Conservation (phyloP, 2,329 filamentous ascomycete species). For the Paecilomyces formosus region DNA sequence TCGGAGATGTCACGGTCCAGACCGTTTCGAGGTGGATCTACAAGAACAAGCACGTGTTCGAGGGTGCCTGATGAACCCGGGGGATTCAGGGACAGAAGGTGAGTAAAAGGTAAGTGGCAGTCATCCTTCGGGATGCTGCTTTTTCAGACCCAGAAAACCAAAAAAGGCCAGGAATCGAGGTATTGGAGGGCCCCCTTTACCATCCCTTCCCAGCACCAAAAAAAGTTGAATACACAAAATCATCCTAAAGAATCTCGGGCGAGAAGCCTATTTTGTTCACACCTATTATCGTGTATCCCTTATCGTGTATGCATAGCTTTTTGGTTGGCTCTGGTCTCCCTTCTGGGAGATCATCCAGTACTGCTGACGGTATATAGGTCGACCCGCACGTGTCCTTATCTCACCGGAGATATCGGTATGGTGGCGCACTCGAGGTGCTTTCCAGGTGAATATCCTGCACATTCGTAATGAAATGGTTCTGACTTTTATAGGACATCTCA, state of each 20-base stretch:
- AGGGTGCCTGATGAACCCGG: constrained; percentile 3
- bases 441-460: constrained; percentile 6
- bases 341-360: constrained; percentile 3
- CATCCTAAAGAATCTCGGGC: constrained; percentile 14
- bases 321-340: constrained; percentile 1
- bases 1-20: constrained; percentile 14
- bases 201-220: constrained; percentile 3
- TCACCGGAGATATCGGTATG: constrained; percentile 7
- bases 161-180: too few relatives aligned
- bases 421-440: constrained; percentile 4
- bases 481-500: too few relatives aligned
- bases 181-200: not conserved
- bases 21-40: constrained; percentile 21
- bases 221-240: constrained; percentile 12
- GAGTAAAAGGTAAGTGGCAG: not conserved
- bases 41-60: constrained; percentile 12
- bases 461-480: too few relatives aligned
- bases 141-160: too few relatives aligned
- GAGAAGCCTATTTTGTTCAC: constrained; percentile 12
- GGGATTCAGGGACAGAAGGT: constrained; percentile 12
- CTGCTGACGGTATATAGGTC: constrained; percentile 10
- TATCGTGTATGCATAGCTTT: not conserved
- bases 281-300: constrained; percentile 4
- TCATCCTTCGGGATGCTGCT: too few relatives aligned
- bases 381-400: constrained; percentile 8